Conservation (phyloP, 2,329 filamentous ascomycete genomes). For the Cladosporium sp. region DNA sequence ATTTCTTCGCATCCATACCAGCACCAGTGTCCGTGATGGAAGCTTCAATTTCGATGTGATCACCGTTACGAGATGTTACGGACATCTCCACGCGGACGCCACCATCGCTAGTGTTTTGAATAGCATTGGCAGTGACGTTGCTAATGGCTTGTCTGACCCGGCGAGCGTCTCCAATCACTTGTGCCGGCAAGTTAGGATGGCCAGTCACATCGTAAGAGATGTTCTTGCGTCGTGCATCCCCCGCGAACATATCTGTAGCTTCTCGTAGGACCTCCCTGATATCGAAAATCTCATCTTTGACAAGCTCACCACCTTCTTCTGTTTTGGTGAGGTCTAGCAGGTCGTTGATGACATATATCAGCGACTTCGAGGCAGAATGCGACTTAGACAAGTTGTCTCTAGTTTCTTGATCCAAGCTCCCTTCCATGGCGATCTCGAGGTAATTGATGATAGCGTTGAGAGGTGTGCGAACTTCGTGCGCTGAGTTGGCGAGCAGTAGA, state of each 20-base stretch:
- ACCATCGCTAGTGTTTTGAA: conserved; percentile 72
- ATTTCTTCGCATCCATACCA: conserved; percentile 59
- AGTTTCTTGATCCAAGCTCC: conserved; percentile 74
- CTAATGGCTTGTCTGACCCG: conserved; percentile 79
- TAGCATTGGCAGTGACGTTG: conserved; percentile 81
- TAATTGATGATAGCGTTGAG: conserved; percentile 95
- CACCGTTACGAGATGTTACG: conserved; percentile 54
- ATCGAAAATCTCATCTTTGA: conserved; percentile 80
- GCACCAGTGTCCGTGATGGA: conserved; percentile 72
- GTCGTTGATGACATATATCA: conserved; percentile 94
- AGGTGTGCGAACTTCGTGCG: conserved; percentile 87
- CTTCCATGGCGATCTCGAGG: conserved; percentile 85
- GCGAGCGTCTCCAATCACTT: conserved; percentile 76
- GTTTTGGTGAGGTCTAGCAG: conserved; percentile 84
- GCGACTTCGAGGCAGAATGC: conserved; percentile 85
- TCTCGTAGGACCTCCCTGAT: conserved; percentile 70
- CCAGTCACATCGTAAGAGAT: conserved; percentile 69
- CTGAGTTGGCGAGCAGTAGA: conserved; percentile 80
- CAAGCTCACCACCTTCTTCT: conserved; percentile 74
- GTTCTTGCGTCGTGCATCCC: conserved; percentile 73
- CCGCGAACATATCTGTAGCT: conserved; percentile 71
- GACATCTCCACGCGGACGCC: conserved; percentile 70
- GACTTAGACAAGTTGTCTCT: conserved; percentile 81
- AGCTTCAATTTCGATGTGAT: conserved; percentile 69
- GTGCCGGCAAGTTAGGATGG: conserved; percentile 66